These are phyloP conservation scores for Tympanopsis confertula DNA, from an alignment of 2,329 filamentous ascomycete species.

Conservation along the genomic window DNA sequence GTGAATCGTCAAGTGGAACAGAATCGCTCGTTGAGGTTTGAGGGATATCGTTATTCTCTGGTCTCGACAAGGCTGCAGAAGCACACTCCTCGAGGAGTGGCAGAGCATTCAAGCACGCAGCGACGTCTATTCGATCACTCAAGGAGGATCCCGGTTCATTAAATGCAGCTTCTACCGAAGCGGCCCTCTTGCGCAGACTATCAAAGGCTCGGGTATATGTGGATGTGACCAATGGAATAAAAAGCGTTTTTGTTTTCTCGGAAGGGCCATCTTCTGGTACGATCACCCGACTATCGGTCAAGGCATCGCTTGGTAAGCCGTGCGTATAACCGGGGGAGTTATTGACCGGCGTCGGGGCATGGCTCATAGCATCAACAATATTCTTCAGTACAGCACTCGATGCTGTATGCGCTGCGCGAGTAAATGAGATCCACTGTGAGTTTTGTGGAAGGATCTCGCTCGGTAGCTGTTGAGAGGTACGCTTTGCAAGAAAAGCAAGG, in stretches of 20 bases:
- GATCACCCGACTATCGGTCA: neutral
- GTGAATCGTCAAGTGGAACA: conserved; percentile 6
- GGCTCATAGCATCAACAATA: neutral
- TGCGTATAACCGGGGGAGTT: neutral
- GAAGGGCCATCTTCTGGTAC: conserved; percentile 1
- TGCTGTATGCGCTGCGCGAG: conserved; percentile 20
- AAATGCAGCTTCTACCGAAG: conserved; percentile 5
- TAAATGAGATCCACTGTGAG: conserved; percentile 23
- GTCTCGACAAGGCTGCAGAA: conserved; percentile 6
- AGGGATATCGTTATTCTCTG: conserved; percentile 1
- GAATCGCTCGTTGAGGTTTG: conserved; percentile 3
- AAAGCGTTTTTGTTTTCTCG: neutral
- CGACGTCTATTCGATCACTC: conserved; percentile 1
- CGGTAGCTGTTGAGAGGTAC: conserved; percentile 5
- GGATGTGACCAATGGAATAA: neutral
- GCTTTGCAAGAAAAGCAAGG: conserved; percentile 12
- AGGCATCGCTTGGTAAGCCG: neutral
- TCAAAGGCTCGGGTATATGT: conserved; percentile 2
- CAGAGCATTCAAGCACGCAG: conserved; percentile 10
- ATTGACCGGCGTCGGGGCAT: neutral
- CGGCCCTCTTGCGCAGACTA: conserved; percentile 6
- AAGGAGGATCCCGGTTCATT: conserved; percentile 5
- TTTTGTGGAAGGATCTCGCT: conserved; percentile 17
- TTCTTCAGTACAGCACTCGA: conserved; percentile 16
- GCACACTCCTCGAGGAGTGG: conserved; percentile 10